These are phyloP conservation scores for Marasmius sp. DNA, from an alignment of 1,284 basidiomycete genomes.

Conservation along the genomic window DNA sequence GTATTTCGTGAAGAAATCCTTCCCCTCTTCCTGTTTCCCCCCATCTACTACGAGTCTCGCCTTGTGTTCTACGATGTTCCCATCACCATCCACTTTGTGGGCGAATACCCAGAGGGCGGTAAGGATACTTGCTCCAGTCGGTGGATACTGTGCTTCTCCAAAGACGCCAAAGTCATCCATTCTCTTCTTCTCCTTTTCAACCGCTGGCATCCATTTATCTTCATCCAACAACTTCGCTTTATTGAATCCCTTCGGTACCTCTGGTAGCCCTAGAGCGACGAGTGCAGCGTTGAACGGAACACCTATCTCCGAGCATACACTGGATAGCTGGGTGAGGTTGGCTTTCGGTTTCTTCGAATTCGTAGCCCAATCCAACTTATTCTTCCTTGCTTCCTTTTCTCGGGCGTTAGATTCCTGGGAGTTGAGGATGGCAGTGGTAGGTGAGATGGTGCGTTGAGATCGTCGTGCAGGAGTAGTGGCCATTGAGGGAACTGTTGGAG, in stretches of 20 bases:
- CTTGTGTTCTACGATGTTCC: conserved; percentile 5
- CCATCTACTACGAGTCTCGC: background rate
- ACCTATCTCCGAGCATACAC: no score
- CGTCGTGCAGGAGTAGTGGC: no score
- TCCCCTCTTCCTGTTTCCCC: background rate
- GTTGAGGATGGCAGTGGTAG: no score
- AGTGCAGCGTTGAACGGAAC: background rate
- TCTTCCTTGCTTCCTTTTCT: no score
- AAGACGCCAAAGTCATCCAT: conserved; percentile 12
- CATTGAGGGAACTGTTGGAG: no score
- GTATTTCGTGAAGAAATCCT: background rate
- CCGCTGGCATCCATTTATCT: conserved; percentile 15
- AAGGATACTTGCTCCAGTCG: background rate
- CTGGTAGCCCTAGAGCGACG: background rate
- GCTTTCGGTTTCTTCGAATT: background rate
- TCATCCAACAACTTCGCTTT: conserved; percentile 18
- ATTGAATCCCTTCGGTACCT: conserved; percentile 12
- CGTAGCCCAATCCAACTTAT: no score
- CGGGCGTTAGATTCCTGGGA: no score
- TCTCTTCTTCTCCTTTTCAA: conserved; percentile 15
- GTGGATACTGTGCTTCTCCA: conserved; percentile 5
- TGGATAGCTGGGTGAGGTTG: no score
- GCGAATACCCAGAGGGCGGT: conserved; percentile 5
- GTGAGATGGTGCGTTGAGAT: no score
- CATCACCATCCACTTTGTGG: conserved; percentile 2